Conservation (phyloP, 2,329 filamentous ascomycete genomes). For the Mycogone perniciosa region DNA sequence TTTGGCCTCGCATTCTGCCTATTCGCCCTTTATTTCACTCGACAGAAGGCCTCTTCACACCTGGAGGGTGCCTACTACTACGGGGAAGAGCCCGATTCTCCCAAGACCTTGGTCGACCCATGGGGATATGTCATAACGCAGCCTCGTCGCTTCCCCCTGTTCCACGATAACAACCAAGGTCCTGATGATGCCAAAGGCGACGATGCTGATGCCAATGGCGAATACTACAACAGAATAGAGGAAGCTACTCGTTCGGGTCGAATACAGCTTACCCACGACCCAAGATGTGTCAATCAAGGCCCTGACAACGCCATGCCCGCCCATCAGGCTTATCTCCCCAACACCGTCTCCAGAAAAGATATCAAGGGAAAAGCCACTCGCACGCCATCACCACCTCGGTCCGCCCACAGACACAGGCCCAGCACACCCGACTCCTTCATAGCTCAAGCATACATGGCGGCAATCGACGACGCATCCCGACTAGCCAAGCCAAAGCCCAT, state of each 20-base stretch:
- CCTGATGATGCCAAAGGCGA: conserved; percentile 16
- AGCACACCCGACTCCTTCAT: conserved; percentile 29
- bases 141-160: conserved; percentile 12
- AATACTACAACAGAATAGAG: conserved; percentile 36
- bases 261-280: conserved; percentile 24
- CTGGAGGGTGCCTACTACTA: conserved; percentile 12
- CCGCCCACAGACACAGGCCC: conserved; percentile 13
- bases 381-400: conserved; percentile 9
- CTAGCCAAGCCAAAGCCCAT: neutral
- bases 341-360: neutral
- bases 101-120: conserved; percentile 18
- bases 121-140: conserved; percentile 23
- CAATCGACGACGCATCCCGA: conserved; percentile 21
- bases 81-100: conserved; percentile 12
- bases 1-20: conserved; percentile 38
- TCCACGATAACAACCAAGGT: neutral
- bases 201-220: conserved; percentile 27
- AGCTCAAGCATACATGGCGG: conserved; percentile 31
- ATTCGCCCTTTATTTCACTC: conserved; percentile 43
- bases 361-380: neutral
- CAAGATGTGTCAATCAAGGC: conserved; percentile 16
- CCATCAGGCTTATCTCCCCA: conserved; percentile 39
- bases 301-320: conserved; percentile 34
- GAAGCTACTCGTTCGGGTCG: conserved; percentile 19
- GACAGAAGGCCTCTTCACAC: conserved; percentile 30